Conservation (phyloP, 345 rosid species). For the Chamaenerion angustifolium region DNA sequence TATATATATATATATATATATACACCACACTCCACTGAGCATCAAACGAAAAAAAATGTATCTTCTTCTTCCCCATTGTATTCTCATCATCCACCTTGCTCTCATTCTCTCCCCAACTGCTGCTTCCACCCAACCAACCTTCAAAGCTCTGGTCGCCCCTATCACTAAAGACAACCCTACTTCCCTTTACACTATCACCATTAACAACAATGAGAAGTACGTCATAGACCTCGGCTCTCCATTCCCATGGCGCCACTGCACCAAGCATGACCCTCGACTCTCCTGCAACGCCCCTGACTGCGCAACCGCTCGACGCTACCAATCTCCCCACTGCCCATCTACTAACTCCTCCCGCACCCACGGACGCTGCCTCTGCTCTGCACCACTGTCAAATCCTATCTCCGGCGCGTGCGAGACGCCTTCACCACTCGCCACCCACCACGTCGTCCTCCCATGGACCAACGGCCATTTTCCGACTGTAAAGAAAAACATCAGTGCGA, state of each 20-base stretch:
- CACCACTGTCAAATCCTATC: slow-evolving; percentile 19
- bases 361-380: slow-evolving; percentile 10
- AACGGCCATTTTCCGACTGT: slow-evolving; percentile 12
- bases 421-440: slow-evolving; percentile 7
- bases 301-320: slow-evolving; percentile 4
- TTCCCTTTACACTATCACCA: slow-evolving; percentile 16
- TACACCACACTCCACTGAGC: too few species aligned
- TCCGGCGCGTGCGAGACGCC: slow-evolving; percentile 7
- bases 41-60: background rate
- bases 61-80: background rate
- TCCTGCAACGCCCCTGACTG: slow-evolving; percentile 14
- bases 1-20: too few species aligned
- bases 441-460: slow-evolving; percentile 11
- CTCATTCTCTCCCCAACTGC: background rate
- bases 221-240: slow-evolving; percentile 19
- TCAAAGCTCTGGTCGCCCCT: slow-evolving; percentile 17
- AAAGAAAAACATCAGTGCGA: background rate
- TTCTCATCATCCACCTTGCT: background rate
- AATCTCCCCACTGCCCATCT: slow-evolving; percentile 9
- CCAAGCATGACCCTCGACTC: slow-evolving; percentile 3
- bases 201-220: slow-evolving; percentile 12
- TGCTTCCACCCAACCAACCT: slow-evolving; percentile 5
- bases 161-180: slow-evolving; percentile 18
- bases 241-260: slow-evolving; percentile 12
- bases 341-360: slow-evolving; percentile 6